phyloP scores from a whole-genome alignment of 2,329 filamentous ascomycete genomes.

The Emericellopsis atlantica region DNA sequence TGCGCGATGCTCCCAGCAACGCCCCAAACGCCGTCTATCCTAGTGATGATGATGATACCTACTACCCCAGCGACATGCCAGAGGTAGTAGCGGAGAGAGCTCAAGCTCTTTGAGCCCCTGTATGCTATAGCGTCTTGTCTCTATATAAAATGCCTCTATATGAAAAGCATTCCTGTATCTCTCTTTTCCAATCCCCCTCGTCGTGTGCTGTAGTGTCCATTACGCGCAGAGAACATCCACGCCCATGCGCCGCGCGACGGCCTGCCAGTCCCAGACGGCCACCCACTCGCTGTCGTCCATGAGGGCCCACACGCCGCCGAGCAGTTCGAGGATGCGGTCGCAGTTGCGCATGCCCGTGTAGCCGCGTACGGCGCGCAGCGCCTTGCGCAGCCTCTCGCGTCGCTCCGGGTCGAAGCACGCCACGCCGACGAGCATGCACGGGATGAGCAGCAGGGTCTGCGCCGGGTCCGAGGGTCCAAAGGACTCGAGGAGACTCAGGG shows the following conservation, averaged over 20 bases:
- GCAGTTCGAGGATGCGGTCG: constrained; percentile 36
- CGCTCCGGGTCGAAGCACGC: constrained; percentile 41
- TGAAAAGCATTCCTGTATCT: too few relatives aligned
- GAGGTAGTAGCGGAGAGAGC: not conserved
- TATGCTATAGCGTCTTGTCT: too few relatives aligned
- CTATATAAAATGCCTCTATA: too few relatives aligned
- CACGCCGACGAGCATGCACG: constrained; percentile 48
- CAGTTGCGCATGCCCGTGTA: constrained; percentile 50
- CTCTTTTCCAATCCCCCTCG: too few relatives aligned
- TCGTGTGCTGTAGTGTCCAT: constrained; percentile 7
- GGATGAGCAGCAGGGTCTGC: constrained; percentile 47
- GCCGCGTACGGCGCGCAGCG: constrained; percentile 36
- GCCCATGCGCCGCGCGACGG: constrained; percentile 35
- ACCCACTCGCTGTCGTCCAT: constrained; percentile 47
- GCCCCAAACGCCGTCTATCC: not conserved
- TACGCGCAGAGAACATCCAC: constrained; percentile 42
- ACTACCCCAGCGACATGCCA: not conserved
- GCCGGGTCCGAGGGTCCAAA: constrained; percentile 45
- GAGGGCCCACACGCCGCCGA: constrained; percentile 46
- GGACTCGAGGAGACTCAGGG: constrained; percentile 37
- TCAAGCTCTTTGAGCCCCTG: too few relatives aligned
- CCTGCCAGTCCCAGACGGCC: constrained; percentile 53
- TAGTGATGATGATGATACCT: not conserved
- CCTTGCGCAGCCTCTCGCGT: constrained; percentile 36
- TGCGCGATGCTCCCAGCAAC: too few relatives aligned